Evolutionary conservation across 148 eudicot genomes (phyloP).

Genomic region (Simmondsia chinensis): DNA sequence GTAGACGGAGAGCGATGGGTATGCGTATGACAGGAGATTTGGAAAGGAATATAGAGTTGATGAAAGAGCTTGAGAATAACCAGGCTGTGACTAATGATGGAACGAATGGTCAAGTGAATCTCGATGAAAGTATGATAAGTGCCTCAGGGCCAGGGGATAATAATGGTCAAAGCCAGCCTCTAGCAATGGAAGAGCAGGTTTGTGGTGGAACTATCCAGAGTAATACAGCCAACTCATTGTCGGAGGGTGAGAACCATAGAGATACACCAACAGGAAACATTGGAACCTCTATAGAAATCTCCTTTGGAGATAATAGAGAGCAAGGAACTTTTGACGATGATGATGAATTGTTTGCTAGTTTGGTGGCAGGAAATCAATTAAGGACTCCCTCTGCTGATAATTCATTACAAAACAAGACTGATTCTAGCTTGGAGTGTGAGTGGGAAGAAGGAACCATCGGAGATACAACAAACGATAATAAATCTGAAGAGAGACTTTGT

Average conservation of each 20-base stretch:
- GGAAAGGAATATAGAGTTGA: constrained; percentile 82
- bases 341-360: constrained; percentile 60
- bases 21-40: constrained; percentile 92
- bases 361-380: constrained; percentile 52
- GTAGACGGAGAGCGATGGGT: constrained; percentile 85
- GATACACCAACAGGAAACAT: constrained; percentile 13
- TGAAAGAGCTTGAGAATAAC: constrained; percentile 66
- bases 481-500: neutral
- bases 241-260: constrained; percentile 10
- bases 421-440: constrained; percentile 18
- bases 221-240: constrained; percentile 12
- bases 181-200: constrained; percentile 8
- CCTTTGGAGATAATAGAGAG: constrained; percentile 51
- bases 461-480: no score
- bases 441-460: no score
- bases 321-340: constrained; percentile 28
- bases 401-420: constrained; percentile 18
- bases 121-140: constrained; percentile 6
- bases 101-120: constrained; percentile 10
- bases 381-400: constrained; percentile 20
- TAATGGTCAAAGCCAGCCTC: constrained; percentile 14
- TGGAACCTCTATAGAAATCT: constrained; percentile 43
- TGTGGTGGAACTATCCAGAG: constrained; percentile 11
- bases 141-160: constrained; percentile 9
- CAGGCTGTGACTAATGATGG: constrained; percentile 4